Conservation (phyloP, 768 basidiomycete species). For the Pleurotus sapidus region DNA sequence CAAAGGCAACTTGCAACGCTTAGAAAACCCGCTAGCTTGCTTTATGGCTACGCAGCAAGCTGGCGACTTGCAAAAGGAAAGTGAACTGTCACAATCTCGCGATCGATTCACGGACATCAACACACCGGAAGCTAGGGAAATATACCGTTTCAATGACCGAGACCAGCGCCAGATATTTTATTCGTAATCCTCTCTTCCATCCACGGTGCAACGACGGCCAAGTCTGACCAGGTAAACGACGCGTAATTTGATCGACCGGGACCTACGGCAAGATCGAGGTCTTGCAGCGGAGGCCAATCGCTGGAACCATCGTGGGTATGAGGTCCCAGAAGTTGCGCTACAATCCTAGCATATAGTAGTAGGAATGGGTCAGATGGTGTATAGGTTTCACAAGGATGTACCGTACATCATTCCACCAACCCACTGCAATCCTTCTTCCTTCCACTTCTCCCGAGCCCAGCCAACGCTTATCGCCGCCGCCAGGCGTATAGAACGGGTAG, state of each 20-base stretch:
- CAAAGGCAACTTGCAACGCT: too few species aligned
- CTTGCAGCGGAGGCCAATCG: conserved; percentile 37
- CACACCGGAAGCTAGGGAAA: too few species aligned
- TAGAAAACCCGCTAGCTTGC: too few species aligned
- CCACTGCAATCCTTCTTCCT: conserved; percentile 67
- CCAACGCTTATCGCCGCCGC: conserved; percentile 70
- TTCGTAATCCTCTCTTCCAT: conserved; percentile 63
- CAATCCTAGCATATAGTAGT: conserved; percentile 42
- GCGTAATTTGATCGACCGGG: conserved; percentile 57
- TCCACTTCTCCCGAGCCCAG: conserved; percentile 44
- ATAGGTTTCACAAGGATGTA: neutral
- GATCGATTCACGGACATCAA: too few species aligned
- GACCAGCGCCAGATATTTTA: conserved; percentile 67
- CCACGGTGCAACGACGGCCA: conserved; percentile 77
- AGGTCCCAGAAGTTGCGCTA: conserved; percentile 53
- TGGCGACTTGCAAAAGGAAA: too few species aligned
- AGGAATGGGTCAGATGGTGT: neutral
- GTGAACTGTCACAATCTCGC: too few species aligned
- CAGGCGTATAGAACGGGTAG: conserved; percentile 74
- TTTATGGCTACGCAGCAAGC: too few species aligned
- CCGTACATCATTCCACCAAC: conserved; percentile 68
- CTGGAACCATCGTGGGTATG: conserved; percentile 34
- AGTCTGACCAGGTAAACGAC: conserved; percentile 68
- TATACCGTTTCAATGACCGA: conserved; percentile 37
- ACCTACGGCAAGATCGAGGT: conserved; percentile 44